Evolutionary conservation across 129 eudicot genomes (phyloP).

Genomic region (Tanacetum coccineum): DNA sequence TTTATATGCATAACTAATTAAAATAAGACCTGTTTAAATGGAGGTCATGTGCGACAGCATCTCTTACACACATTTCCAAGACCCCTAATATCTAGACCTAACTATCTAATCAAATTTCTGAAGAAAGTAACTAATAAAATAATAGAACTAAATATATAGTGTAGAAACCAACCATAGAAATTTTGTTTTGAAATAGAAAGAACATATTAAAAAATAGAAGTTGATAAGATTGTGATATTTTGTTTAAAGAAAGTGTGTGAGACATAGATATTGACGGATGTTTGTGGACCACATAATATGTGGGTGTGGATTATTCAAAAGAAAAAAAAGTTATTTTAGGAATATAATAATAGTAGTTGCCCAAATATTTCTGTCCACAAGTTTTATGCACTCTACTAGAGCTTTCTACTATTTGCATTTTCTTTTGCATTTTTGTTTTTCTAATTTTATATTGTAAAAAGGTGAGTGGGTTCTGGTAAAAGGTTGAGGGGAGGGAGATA

Average conservation of each 20-base stretch:
- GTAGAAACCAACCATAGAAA: background rate
- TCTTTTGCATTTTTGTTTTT: background rate
- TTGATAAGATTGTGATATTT: conserved; percentile 33
- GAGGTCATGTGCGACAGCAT: too few relatives aligned
- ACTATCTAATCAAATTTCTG: too few relatives aligned
- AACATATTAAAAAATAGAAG: conserved; percentile 20
- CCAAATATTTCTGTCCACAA: conserved; percentile 33
- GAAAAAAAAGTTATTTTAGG: background rate
- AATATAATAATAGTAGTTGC: conserved; percentile 29
- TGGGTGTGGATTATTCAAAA: conserved; percentile 22
- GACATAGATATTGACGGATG: conserved; percentile 17
- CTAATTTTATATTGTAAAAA: too few relatives aligned
- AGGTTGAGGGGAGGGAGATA: too few relatives aligned
- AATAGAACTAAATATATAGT: too few relatives aligned
- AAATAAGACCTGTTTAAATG: too few relatives aligned
- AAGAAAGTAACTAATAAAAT: too few relatives aligned
- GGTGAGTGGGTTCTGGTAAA: too few relatives aligned
- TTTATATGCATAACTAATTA: too few relatives aligned
- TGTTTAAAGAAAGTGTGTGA: conserved; percentile 1
- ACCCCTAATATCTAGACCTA: too few relatives aligned
- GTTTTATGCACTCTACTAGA: conserved; percentile 27
- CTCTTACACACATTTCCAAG: too few relatives aligned
- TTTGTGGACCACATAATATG: conserved; percentile 30
- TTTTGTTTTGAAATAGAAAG: background rate
- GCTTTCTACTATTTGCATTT: conserved; percentile 21